phyloP scores from a whole-genome alignment of 225 moss, liverwort and hornwort genomes.

The Marchantia polymorpha region DNA sequence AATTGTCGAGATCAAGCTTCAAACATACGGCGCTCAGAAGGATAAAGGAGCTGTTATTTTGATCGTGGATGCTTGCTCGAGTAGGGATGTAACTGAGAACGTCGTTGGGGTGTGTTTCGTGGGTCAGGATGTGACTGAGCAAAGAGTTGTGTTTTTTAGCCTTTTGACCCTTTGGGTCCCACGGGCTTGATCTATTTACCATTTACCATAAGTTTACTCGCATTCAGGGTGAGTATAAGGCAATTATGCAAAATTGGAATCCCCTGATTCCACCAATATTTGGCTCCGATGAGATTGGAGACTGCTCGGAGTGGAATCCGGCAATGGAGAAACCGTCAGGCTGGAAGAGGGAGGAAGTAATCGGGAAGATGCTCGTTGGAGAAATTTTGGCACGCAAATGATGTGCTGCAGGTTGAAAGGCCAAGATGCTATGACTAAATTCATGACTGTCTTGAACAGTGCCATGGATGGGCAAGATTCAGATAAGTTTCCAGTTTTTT shows the following conservation, averaged over 20 bases:
- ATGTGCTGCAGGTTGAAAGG: conserved; percentile 55
- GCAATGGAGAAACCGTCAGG: conserved; percentile 53
- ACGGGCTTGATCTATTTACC: too few species aligned
- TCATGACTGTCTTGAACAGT: conserved; percentile 49
- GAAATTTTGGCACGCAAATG: conserved; percentile 52
- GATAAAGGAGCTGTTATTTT: conserved; percentile 48
- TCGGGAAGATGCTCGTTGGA: conserved; percentile 47
- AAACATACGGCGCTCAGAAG: conserved; percentile 38
- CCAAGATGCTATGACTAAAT: conserved; percentile 48
- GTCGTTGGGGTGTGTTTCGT: conserved; percentile 54
- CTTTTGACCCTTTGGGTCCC: too few species aligned
- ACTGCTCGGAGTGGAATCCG: conserved; percentile 53
- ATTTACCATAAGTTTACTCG: conserved; percentile 59
- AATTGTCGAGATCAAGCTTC: conserved; percentile 47
- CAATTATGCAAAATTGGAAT: conserved; percentile 51
- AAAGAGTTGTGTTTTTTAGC: conserved; percentile 50
- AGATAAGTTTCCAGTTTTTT: conserved; percentile 51
- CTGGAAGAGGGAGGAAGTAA: conserved; percentile 49
- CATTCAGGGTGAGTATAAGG: conserved; percentile 54
- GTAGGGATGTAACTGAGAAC: conserved; percentile 49
- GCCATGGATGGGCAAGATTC: conserved; percentile 52
- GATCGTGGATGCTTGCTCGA: conserved; percentile 52
- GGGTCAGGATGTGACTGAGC: conserved; percentile 49
- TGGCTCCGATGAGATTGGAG: conserved; percentile 46
- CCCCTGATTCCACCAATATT: conserved; percentile 51